These are phyloP conservation scores for Gaillardinia entomophila DNA, from an alignment of 805 yeast species.

Conservation along the genomic window DNA sequence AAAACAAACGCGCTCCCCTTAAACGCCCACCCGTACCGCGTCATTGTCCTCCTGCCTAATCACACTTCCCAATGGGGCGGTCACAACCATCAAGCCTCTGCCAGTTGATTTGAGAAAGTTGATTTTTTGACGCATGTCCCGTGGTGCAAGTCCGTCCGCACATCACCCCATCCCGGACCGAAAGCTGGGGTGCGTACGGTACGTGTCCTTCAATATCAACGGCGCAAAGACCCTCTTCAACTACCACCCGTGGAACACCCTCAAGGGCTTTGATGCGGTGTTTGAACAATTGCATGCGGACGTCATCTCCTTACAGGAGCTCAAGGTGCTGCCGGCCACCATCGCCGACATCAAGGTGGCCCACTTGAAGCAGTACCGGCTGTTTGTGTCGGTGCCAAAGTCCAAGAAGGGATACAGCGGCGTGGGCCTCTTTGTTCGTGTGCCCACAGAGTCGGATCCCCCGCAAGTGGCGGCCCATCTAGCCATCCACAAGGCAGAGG, in stretches of 20 bases:
- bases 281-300: conserved; percentile 61
- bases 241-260: conserved; percentile 75
- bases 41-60: too few species aligned
- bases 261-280: conserved; percentile 34
- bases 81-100: too few species aligned
- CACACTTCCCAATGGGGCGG: too few species aligned
- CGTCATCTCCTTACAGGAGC: conserved; percentile 80
- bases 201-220: conserved; percentile 76
- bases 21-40: too few species aligned
- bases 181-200: too few species aligned
- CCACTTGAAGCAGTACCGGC: conserved; percentile 48
- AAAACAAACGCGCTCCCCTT: too few species aligned
- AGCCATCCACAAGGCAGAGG: conserved; percentile 71
- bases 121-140: too few species aligned
- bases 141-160: too few species aligned
- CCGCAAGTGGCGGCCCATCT: conserved; percentile 28
- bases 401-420: conserved; percentile 84
- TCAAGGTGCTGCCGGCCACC: conserved; percentile 46
- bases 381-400: conserved; percentile 66
- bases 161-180: too few species aligned
- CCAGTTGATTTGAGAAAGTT: too few species aligned
- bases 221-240: conserved; percentile 76
- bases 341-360: conserved; percentile 40
- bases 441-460: conserved; percentile 41
- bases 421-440: conserved; percentile 74